These are phyloP conservation scores for Triticum dicoccoides DNA, from an alignment of 176 grass and related monocot genomes.

Conservation along the genomic window DNA sequence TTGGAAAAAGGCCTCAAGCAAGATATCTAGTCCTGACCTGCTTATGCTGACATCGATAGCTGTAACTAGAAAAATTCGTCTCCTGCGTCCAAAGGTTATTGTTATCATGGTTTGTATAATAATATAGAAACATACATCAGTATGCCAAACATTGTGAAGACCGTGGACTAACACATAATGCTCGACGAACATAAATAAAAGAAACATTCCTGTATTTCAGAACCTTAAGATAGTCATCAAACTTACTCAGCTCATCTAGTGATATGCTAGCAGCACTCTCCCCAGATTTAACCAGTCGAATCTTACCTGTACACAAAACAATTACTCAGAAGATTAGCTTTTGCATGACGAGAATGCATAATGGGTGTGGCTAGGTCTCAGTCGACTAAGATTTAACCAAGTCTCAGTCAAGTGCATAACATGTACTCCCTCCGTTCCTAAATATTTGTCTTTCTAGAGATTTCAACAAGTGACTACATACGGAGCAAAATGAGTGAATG, in stretches of 20 bases:
- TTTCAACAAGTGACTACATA: too few relatives aligned
- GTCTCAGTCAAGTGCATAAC: too few relatives aligned
- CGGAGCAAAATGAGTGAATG: too few relatives aligned
- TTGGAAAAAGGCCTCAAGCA: slow-evolving; percentile 21
- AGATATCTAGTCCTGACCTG: slow-evolving; percentile 19
- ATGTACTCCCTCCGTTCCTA: too few relatives aligned
- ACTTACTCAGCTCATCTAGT: slow-evolving; percentile 85
- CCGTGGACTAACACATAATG: not conserved
- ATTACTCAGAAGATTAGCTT: slow-evolving; percentile 24
- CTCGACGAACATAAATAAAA: not conserved
- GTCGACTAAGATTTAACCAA: too few relatives aligned
- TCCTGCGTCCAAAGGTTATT: slow-evolving; percentile 29
- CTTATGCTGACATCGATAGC: not conserved
- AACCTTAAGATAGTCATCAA: slow-evolving; percentile 18
- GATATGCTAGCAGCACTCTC: slow-evolving; percentile 64
- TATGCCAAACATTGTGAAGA: not conserved
- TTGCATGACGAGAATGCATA: not conserved
- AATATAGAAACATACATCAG: not conserved
- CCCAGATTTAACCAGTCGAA: slow-evolving; percentile 81
- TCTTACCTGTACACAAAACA: slow-evolving; percentile 69
- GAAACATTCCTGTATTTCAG: slow-evolving; percentile 5
- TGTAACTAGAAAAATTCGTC: slow-evolving; percentile 36
- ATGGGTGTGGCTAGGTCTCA: too few relatives aligned
- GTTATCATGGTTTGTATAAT: not conserved
- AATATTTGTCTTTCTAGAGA: too few relatives aligned